A percentile compares a stretch with the other conserved stretches of the same genome.
These are phyloP conservation scores for Geoglossum glabrum DNA, from an alignment of 495 filamentous ascomycete species.

Conservation along the genomic window DNA sequence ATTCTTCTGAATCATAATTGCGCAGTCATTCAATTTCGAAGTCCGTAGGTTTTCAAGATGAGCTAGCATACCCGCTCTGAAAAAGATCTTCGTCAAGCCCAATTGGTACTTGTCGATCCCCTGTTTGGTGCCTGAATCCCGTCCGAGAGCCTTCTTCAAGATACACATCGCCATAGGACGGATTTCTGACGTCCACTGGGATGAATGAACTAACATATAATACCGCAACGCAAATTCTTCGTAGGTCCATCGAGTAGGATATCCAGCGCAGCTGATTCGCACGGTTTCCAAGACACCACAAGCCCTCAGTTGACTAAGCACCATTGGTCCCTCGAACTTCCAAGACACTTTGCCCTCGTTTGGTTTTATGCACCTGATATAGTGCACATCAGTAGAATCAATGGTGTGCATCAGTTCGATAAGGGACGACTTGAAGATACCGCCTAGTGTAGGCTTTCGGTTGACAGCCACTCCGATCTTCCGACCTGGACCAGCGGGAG, in stretches of 20 bases:
- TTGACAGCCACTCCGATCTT: constrained; percentile 80
- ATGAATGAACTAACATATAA: constrained; percentile 92
- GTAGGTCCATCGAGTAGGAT: constrained; percentile 96
- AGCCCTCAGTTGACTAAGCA: constrained; percentile 87
- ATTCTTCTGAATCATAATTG: constrained; percentile 98
- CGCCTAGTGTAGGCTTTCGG: constrained; percentile 89
- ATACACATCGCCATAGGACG: constrained; percentile 84
- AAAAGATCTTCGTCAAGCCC: constrained; percentile 96
- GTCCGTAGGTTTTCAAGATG: constrained; percentile 91
- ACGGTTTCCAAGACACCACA: constrained; percentile 99
- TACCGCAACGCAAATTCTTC: constrained; percentile 96
- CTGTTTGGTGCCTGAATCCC: constrained; percentile 41
- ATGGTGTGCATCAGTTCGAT: constrained; percentile 98
- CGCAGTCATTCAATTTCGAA: constrained; percentile 74
- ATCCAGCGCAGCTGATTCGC: constrained; percentile 91
- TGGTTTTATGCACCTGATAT: constrained; percentile 98
- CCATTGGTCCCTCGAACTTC: constrained; percentile 99
- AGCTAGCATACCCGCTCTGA: constrained; percentile 95
- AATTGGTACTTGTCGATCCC: constrained; percentile 91
- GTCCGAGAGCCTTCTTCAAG: constrained; percentile 69
- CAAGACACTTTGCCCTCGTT: constrained; percentile 94
- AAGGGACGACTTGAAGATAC: constrained; percentile 95
- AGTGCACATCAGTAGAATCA: constrained; percentile 93
- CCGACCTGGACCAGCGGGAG: constrained; percentile 48
- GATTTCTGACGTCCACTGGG: constrained; percentile 83